phyloP scores from a whole-genome alignment of 2,329 filamentous ascomycete species.

The Ramularia endophylla region DNA sequence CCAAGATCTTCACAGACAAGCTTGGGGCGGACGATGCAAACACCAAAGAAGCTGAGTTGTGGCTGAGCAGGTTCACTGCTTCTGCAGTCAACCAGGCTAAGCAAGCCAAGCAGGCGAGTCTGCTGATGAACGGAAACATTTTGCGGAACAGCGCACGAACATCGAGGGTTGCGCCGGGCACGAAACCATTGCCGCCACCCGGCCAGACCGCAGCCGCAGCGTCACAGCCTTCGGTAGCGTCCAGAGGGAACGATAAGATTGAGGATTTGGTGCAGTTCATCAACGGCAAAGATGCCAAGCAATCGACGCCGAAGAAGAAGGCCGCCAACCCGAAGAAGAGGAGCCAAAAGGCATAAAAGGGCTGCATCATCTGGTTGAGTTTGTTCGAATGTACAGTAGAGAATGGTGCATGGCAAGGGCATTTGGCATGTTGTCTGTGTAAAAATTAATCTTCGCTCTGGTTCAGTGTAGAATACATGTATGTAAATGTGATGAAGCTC shows the following conservation, averaged over 20 bases:
- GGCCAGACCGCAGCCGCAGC: constrained; percentile 10
- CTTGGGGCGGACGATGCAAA: constrained; percentile 90
- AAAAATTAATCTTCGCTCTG: no score
- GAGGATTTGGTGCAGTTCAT: constrained; percentile 94
- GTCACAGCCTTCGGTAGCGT: constrained; percentile 6
- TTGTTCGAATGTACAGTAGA: background rate
- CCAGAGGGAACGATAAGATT: constrained; percentile 24
- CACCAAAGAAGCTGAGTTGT: constrained; percentile 95
- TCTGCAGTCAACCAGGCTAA: constrained; percentile 93
- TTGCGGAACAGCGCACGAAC: constrained; percentile 33
- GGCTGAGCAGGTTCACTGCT: constrained; percentile 93
- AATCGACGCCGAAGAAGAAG: constrained; percentile 42
- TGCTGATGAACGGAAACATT: constrained; percentile 24
- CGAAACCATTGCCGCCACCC: constrained; percentile 57
- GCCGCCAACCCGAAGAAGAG: constrained; percentile 40
- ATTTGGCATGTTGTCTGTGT: no score
- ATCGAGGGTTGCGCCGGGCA: constrained; percentile 52
- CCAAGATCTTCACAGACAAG: constrained; percentile 85
- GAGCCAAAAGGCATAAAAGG: constrained; percentile 16
- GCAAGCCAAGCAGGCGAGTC: constrained; percentile 65
- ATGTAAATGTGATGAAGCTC: no score
- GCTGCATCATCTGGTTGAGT: background rate
- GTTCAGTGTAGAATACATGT: no score
- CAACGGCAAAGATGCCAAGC: constrained; percentile 52
- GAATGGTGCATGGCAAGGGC: no score